Conservation (phyloP, 2,329 filamentous ascomycete genomes). For the Fusarium oxysporum region DNA sequence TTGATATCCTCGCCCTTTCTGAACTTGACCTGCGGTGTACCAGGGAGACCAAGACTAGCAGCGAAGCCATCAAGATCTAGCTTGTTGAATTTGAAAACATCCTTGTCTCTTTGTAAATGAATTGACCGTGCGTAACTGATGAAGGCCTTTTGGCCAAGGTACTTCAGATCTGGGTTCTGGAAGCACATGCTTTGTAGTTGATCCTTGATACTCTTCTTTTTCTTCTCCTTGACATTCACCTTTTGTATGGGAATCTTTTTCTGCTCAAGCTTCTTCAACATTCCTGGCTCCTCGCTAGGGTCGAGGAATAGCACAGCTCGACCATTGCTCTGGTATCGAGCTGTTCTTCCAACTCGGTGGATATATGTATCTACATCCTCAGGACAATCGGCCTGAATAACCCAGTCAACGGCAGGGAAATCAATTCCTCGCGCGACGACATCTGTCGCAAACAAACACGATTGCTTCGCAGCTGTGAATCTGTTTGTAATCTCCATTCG, state of each 20-base stretch:
- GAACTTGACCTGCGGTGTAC: slow-evolving; percentile 93
- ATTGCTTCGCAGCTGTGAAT: slow-evolving; percentile 83
- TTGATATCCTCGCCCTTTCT: slow-evolving; percentile 90
- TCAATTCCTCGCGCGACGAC: slow-evolving; percentile 94
- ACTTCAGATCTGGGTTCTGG: slow-evolving; percentile 92
- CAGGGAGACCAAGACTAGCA: slow-evolving; percentile 85
- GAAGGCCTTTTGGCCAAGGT: slow-evolving; percentile 95
- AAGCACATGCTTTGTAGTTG: slow-evolving; percentile 96
- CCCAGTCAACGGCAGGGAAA: slow-evolving; percentile 97
- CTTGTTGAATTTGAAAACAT: slow-evolving; percentile 85
- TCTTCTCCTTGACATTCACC: slow-evolving; percentile 89
- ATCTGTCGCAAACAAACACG: slow-evolving; percentile 94
- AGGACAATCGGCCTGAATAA: slow-evolving; percentile 97
- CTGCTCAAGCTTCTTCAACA: slow-evolving; percentile 84
- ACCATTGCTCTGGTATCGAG: slow-evolving; percentile 90
- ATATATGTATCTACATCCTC: slow-evolving; percentile 99
- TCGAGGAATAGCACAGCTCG: slow-evolving; percentile 91
- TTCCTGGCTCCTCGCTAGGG: slow-evolving; percentile 91
- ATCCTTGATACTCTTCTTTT: slow-evolving; percentile 85
- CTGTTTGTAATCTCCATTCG: slow-evolving; percentile 87
- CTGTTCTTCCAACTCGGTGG: slow-evolving; percentile 92
- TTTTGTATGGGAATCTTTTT: slow-evolving; percentile 91
- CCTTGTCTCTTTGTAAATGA: slow-evolving; percentile 90
- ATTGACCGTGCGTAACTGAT: slow-evolving; percentile 89
- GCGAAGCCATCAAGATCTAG: slow-evolving; percentile 90